These are phyloP conservation scores for Phytopythium aichiense DNA, from an alignment of 352 stramenopile species.

Conservation along the genomic window DNA sequence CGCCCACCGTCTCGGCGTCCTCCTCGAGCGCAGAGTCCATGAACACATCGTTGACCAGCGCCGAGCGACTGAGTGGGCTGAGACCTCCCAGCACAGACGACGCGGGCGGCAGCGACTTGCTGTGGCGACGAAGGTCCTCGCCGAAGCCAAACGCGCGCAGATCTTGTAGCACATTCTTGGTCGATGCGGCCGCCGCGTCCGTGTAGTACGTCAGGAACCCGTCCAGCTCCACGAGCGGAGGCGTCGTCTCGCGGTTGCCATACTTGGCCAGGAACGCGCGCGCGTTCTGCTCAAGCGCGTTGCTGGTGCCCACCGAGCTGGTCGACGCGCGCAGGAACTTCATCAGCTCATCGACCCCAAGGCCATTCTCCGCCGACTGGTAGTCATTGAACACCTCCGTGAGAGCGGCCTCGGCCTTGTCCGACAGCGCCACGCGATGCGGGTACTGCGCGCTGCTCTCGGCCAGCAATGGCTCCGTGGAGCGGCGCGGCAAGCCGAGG, in stretches of 20 bases:
- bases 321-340: conserved; percentile 72
- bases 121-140: conserved; percentile 67
- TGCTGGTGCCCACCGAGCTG: conserved; percentile 41
- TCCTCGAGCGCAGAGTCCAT: conserved; percentile 85
- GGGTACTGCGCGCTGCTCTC: conserved; percentile 69
- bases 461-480: conserved; percentile 57
- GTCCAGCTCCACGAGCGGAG: conserved; percentile 56
- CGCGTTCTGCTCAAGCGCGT: conserved; percentile 61
- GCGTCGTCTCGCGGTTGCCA: conserved; percentile 29
- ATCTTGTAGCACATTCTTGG: conserved; percentile 80
- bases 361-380: conserved; percentile 25
- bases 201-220: conserved; percentile 83
- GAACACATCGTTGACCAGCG: conserved; percentile 77
- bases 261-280: conserved; percentile 70
- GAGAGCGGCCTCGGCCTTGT: conserved; percentile 69
- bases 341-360: conserved; percentile 59
- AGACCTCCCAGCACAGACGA: conserved; percentile 43
- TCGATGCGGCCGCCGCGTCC: conserved; percentile 61
- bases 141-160: conserved; percentile 78
- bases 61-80: conserved; percentile 50
- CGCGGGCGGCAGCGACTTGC: conserved; percentile 22
- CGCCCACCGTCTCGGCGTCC: conserved; percentile 75
- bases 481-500: conserved; percentile 62
- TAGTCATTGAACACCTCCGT: conserved; percentile 78
- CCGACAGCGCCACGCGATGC: conserved; percentile 60